Percentiles rank a stretch among this genome's conserved stretches.
Evolutionary conservation across 2,329 filamentous ascomycete genomes (phyloP).

Genomic region (Pestalotiopsis sp.): DNA sequence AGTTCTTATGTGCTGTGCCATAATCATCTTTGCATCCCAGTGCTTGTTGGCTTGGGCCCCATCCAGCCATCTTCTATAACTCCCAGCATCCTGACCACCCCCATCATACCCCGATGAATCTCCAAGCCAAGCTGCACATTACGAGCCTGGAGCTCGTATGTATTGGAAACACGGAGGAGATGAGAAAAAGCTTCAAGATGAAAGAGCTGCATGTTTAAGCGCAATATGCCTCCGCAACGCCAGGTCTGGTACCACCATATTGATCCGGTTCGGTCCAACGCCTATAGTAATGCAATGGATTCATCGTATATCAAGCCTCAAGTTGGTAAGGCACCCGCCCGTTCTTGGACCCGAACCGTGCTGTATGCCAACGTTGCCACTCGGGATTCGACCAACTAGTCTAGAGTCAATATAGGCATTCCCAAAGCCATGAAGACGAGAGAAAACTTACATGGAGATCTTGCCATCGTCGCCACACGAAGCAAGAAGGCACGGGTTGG

Average conservation of each 20-base stretch:
- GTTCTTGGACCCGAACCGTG: slow-evolving; percentile 12
- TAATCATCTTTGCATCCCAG: neutral
- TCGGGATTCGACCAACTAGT: slow-evolving; percentile 39
- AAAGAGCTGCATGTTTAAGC: neutral
- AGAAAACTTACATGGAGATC: slow-evolving; percentile 74
- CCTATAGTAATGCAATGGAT: slow-evolving; percentile 17
- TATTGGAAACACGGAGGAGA: neutral
- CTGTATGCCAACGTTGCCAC: slow-evolving; percentile 24
- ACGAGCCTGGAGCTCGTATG: neutral
- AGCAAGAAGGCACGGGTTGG: slow-evolving; percentile 79
- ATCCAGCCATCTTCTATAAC: neutral
- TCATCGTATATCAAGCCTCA: neutral
- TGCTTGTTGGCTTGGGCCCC: neutral
- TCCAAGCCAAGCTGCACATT: neutral
- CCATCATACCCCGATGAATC: neutral
- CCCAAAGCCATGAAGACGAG: neutral
- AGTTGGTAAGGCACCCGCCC: neutral
- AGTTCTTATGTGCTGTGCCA: neutral
- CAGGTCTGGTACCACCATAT: neutral
- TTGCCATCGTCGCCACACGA: slow-evolving; percentile 86
- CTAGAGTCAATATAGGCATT: slow-evolving; percentile 8
- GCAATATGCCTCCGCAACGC: neutral
- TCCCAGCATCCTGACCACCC: neutral
- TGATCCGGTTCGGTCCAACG: neutral
- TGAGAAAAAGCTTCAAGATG: neutral